Evolutionary conservation across 768 basidiomycete species (phyloP).

Genomic region (Exsudoporus frostii): DNA sequence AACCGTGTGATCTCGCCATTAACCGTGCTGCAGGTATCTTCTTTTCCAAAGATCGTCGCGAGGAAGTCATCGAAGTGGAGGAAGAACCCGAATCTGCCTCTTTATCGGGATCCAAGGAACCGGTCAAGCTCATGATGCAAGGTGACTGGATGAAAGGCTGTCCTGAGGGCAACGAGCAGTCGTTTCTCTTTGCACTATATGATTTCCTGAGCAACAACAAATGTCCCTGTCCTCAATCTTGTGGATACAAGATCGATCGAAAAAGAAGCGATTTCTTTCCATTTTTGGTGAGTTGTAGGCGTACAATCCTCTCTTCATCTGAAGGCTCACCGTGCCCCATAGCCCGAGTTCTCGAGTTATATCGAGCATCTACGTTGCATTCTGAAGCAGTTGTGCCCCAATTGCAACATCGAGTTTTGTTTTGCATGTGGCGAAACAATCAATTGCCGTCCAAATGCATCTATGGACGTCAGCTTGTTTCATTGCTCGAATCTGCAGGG

Average conservation of each 20-base stretch:
- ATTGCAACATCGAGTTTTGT: constrained; percentile 62
- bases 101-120: constrained; percentile 43
- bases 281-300: constrained; percentile 60
- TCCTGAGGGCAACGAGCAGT: constrained; percentile 89
- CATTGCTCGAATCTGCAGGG: constrained; percentile 92
- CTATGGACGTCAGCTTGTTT: constrained; percentile 61
- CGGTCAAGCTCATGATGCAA: constrained; percentile 71
- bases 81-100: constrained; percentile 61
- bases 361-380: constrained; percentile 57
- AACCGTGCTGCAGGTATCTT: constrained; percentile 62
- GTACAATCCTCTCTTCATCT: neutral
- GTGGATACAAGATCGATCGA: constrained; percentile 59
- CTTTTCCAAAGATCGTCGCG: constrained; percentile 91
- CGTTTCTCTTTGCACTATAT: constrained; percentile 83
- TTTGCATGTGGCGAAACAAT: constrained; percentile 73
- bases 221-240: constrained; percentile 72
- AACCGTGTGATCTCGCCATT: neutral
- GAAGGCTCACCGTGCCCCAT: constrained; percentile 12
- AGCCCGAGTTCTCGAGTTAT: constrained; percentile 76
- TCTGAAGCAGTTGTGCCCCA: constrained; percentile 59
- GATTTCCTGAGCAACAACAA: constrained; percentile 61
- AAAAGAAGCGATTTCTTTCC: constrained; percentile 80
- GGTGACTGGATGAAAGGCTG: constrained; percentile 98
- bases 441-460: constrained; percentile 42
- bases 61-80: constrained; percentile 90